Conservation (phyloP, 2,329 filamentous ascomycete species). For the Cryphonectria carpinicola region DNA sequence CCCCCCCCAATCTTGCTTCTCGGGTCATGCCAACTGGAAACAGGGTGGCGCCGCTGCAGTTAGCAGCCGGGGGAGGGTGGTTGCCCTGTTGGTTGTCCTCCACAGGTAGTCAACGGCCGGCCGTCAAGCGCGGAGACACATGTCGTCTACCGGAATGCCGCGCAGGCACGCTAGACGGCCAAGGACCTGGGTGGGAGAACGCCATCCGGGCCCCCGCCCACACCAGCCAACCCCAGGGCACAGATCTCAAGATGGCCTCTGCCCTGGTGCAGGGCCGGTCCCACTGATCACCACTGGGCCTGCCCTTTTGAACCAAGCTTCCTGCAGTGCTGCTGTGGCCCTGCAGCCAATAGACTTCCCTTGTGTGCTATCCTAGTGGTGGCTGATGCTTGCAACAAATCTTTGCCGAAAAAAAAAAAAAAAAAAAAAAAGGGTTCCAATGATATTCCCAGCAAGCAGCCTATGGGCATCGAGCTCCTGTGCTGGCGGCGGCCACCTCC, state of each 20-base stretch:
- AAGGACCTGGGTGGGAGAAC: background rate
- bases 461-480: background rate
- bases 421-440: background rate
- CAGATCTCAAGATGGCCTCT: conserved; percentile 16
- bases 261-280: conserved; percentile 11
- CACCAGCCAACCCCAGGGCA: conserved; percentile 7
- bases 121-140: conserved; percentile 1
- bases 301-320: conserved; percentile 20
- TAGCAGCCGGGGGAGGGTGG: conserved; percentile 9
- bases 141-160: conserved; percentile 10
- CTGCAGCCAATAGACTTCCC: conserved; percentile 18
- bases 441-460: background rate
- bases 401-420: background rate
- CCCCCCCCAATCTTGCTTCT: conserved; percentile 7
- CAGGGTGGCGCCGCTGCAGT: conserved; percentile 11
- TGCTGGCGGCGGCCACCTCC: background rate
- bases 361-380: background rate
- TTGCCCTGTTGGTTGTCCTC: conserved; percentile 7
- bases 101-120: conserved; percentile 2
- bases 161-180: conserved; percentile 6
- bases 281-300: conserved; percentile 20
- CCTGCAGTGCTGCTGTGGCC: conserved; percentile 8
- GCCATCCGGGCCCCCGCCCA: background rate
- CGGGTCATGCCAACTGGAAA: conserved; percentile 2
- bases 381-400: background rate